These are phyloP conservation scores for Trichoderma harzianum DNA, from an alignment of 2,329 filamentous ascomycete genomes.

Conservation along the genomic window DNA sequence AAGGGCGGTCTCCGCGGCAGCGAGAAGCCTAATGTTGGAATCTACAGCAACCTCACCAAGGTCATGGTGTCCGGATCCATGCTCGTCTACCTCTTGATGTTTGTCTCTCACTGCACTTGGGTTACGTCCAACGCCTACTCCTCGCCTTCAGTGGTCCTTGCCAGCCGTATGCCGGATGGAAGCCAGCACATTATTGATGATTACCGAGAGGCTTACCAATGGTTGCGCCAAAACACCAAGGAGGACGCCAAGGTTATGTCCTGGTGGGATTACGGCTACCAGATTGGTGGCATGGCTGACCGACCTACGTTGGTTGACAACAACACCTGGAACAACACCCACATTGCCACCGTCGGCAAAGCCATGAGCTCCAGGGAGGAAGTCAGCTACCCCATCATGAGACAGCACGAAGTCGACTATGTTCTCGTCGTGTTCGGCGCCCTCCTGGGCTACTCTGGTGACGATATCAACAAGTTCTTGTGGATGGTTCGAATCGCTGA, in stretches of 20 bases:
- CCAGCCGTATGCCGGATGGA: slow-evolving; percentile 87
- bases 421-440: slow-evolving; percentile 97
- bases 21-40: slow-evolving; percentile 71
- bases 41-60: slow-evolving; percentile 81
- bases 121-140: slow-evolving; percentile 99
- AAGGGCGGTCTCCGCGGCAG: slow-evolving; percentile 64
- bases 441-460: slow-evolving; percentile 92
- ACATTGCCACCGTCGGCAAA: slow-evolving; percentile 98
- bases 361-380: slow-evolving; percentile 97
- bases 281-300: slow-evolving; percentile 99
- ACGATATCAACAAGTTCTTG: slow-evolving; percentile 99
- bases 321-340: slow-evolving; percentile 99
- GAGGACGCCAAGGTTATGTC: slow-evolving; percentile 98
- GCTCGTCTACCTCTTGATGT: slow-evolving; percentile 80
- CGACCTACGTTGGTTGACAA: slow-evolving; percentile 96
- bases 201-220: slow-evolving; percentile 98
- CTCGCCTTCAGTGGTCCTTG: slow-evolving; percentile 93
- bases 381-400: slow-evolving; percentile 97
- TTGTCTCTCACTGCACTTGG: slow-evolving; percentile 98
- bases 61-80: slow-evolving; percentile 68
- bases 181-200: slow-evolving; percentile 99
- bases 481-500: slow-evolving; percentile 99
- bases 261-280: slow-evolving; percentile 99
- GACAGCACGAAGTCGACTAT: slow-evolving; percentile 97
- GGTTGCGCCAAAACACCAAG: slow-evolving; percentile 95